Conservation (phyloP, 768 basidiomycete species). For the Lactarius indigo region DNA sequence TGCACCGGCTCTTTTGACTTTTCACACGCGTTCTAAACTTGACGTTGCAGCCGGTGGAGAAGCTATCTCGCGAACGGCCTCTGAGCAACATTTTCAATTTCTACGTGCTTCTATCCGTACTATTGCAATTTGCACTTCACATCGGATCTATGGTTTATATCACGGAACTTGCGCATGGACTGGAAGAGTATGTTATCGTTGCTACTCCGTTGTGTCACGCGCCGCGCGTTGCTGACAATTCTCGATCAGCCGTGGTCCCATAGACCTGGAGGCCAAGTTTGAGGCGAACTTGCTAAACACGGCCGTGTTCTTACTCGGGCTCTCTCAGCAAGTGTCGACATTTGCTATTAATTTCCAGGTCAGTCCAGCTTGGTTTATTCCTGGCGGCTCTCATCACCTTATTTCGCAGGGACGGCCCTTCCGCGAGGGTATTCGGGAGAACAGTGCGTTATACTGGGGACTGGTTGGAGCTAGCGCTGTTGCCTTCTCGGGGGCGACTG, state of each 20-base stretch:
- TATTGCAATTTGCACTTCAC: constrained; percentile 92
- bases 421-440: constrained; percentile 97
- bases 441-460: constrained; percentile 89
- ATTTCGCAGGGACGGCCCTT: constrained; percentile 80
- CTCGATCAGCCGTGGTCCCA: constrained; percentile 56
- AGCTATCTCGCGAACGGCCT: constrained; percentile 89
- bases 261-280: constrained; percentile 96
- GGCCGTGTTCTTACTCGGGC: constrained; percentile 90
- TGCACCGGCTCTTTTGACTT: constrained; percentile 26
- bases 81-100: constrained; percentile 95
- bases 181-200: constrained; percentile 64
- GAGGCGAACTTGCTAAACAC: constrained; percentile 94
- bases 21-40: constrained; percentile 1
- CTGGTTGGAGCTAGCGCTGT: constrained; percentile 85
- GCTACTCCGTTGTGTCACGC: background rate
- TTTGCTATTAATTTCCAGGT: constrained; percentile 98
- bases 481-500: constrained; percentile 90
- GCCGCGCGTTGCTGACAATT: constrained; percentile 1
- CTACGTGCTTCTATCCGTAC: constrained; percentile 88
- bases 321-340: constrained; percentile 97
- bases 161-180: constrained; percentile 73
- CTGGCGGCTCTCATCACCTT: background rate
- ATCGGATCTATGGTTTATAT: constrained; percentile 90
- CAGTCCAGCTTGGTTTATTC: constrained; percentile 15
- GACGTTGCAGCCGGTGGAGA: constrained; percentile 80